phyloP scores from a whole-genome alignment of 495 filamentous ascomycete species.

The Filosporella fistucella region DNA sequence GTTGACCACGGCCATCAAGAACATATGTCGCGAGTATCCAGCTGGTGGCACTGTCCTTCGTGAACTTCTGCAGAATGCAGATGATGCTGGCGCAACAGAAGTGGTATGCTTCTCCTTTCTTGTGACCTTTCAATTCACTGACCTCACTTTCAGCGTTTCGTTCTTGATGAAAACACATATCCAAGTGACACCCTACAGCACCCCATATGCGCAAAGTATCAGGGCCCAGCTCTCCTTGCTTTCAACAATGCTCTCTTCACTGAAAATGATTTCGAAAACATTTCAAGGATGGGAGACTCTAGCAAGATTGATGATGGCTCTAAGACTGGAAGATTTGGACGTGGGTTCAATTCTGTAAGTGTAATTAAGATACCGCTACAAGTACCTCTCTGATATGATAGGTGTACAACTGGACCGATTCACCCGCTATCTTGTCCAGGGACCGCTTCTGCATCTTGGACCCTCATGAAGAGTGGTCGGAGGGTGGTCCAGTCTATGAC shows the following conservation, averaged over 20 bases:
- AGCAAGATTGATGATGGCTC: slow-evolving; percentile 29
- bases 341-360: slow-evolving; percentile 36
- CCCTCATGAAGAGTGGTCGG: slow-evolving; percentile 37
- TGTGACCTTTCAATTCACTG: background rate
- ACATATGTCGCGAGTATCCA: slow-evolving; percentile 35
- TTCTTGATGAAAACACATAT: slow-evolving; percentile 27
- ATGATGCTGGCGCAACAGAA: slow-evolving; percentile 30
- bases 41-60: slow-evolving; percentile 31
- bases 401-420: slow-evolving; percentile 43
- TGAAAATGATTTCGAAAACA: slow-evolving; percentile 30
- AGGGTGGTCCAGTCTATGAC: slow-evolving; percentile 33
- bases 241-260: slow-evolving; percentile 35
- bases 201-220: slow-evolving; percentile 27
- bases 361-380: background rate
- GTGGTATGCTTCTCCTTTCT: slow-evolving; percentile 18
- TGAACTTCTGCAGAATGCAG: slow-evolving; percentile 33
- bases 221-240: slow-evolving; percentile 37
- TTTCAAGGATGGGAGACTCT: slow-evolving; percentile 33
- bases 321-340: slow-evolving; percentile 36
- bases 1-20: slow-evolving; percentile 20
- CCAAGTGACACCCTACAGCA: slow-evolving; percentile 26
- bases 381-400: slow-evolving; percentile 11
- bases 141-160: slow-evolving; percentile 19
- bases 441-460: slow-evolving; percentile 34
- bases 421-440: slow-evolving; percentile 35